Base-by-base conservation (phyloP, 1,139 yeast species). In the Yamadazyma jaroonii region DNA sequence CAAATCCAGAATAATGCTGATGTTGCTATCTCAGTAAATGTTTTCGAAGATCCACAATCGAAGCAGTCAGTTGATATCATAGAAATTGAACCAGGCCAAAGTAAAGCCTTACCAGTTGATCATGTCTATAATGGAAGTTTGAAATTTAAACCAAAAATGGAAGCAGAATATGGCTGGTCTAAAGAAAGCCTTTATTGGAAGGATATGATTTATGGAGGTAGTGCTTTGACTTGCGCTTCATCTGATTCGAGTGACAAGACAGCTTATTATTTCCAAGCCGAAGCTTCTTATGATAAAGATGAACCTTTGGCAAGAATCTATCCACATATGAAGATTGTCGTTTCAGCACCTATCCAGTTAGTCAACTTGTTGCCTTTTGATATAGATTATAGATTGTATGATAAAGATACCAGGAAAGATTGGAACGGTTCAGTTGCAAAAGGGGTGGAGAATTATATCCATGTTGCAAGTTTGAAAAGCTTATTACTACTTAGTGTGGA, bases 351-450 rank as follows among this genome's bases (percentile, higher is more conserved):
- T 0, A 63, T 94, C 28, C 88, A 86, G 49, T 72, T 94, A 44
- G 90, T 85, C 49, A 94, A 94, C 50, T 64, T 88, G 40, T 61
- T 94, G 35, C 98, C 99, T 0, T 86, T 76, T 54, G 96, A 88
- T 49, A 64, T 90, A 36, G 70, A 77, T 15, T 89, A 84, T 59
- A 68, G 87, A 39, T 69, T 94, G 14, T 87, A 84, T 55, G 95
- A 88, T 54, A 86, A 87, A 52, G 79, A 78, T 15, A 68, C 81
- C n/a, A 77, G 76, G 40, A 74, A 74, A 44, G 94, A 83, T 43
- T 83, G 92, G 84, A 73, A 70, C 42, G 84, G 83, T 15, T 54
- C 59, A 10, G 63, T 92, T 32, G 61, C 67, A 31, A 78, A 77
- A 49, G 96, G 96, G 3, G 77, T 72, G 6, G 74, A 76, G 17